Percentiles rank a stretch among this genome's conserved stretches.
These are phyloP conservation scores for Eucalyptus tenuipes DNA, from an alignment of 345 rosid species.

Conservation along the genomic window DNA sequence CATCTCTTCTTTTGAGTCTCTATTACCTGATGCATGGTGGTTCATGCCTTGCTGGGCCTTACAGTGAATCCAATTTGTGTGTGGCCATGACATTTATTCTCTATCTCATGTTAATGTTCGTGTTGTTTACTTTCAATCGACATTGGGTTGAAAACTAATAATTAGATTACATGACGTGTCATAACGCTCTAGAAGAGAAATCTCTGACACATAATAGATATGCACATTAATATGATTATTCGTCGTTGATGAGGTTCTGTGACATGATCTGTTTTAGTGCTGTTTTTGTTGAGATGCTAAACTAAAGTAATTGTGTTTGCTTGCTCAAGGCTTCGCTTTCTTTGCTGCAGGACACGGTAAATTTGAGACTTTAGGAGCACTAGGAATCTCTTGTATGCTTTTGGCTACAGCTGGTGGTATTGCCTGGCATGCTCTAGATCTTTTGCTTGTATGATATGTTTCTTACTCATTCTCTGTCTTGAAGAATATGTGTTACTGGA, in stretches of 20 bases:
- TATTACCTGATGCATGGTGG: not conserved
- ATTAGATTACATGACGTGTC: not conserved
- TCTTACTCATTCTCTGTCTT: not conserved
- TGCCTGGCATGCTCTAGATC: constrained; percentile 75
- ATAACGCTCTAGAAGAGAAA: not conserved
- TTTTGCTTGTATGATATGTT: constrained; percentile 38
- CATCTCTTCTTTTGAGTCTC: not conserved
- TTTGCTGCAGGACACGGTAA: constrained; percentile 69
- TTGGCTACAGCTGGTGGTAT: constrained; percentile 83
- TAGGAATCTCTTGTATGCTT: constrained; percentile 90
- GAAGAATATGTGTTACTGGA: not conserved
- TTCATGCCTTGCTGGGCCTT: not conserved
- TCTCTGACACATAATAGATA: not conserved
- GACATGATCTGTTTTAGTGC: not conserved
- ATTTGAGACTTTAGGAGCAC: constrained; percentile 89
- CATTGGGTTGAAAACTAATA: not conserved
- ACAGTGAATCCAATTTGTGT: not conserved
- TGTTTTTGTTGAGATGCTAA: not conserved
- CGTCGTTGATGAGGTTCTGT: not conserved
- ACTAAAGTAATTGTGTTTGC: not conserved
- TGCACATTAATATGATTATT: not conserved
- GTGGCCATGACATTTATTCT: not conserved
- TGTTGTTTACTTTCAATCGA: not conserved
- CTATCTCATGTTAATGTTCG: not conserved
- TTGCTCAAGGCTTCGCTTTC: not conserved